These are phyloP conservation scores for Aspergillus diversus DNA, from an alignment of 495 filamentous ascomycete genomes.

Conservation along the genomic window DNA sequence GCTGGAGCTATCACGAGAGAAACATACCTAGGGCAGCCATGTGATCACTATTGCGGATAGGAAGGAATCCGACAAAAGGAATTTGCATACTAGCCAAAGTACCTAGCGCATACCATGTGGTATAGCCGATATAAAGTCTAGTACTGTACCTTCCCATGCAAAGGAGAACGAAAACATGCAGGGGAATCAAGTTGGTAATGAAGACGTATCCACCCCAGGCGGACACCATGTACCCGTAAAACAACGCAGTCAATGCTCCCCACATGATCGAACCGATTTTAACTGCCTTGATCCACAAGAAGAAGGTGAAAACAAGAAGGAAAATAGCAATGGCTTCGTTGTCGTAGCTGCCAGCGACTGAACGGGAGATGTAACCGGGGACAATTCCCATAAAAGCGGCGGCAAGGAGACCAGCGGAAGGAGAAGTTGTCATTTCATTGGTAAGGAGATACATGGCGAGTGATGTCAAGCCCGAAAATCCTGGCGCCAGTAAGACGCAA, in stretches of 20 bases:
- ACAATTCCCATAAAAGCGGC: slow-evolving; percentile 97
- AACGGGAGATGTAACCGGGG: slow-evolving; percentile 96
- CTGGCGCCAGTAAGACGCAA: slow-evolving; percentile 95
- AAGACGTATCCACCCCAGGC: slow-evolving; percentile 99
- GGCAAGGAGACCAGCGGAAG: slow-evolving; percentile 92
- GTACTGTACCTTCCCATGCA: slow-evolving; percentile 97
- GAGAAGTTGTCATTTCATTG: slow-evolving; percentile 89
- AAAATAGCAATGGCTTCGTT: slow-evolving; percentile 99
- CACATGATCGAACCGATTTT: slow-evolving; percentile 95
- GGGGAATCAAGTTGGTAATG: slow-evolving; percentile 96
- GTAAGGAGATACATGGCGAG: slow-evolving; percentile 94
- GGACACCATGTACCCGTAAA: slow-evolving; percentile 99
- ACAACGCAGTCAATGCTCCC: slow-evolving; percentile 92
- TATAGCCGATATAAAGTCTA: slow-evolving; percentile 93
- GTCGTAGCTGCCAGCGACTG: slow-evolving; percentile 98
- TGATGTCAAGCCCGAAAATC: slow-evolving; percentile 93
- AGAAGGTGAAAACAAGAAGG: slow-evolving; percentile 97
- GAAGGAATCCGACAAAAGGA: slow-evolving; percentile 97
- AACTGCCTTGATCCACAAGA: slow-evolving; percentile 97
- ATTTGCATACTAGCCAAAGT: slow-evolving; percentile 99
- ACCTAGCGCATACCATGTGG: slow-evolving; percentile 96
- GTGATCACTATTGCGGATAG: slow-evolving; percentile 95
- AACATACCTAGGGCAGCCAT: slow-evolving; percentile 87
- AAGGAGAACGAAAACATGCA: slow-evolving; percentile 93
- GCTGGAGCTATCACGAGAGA: background rate